phyloP scores from a whole-genome alignment of 2,329 filamentous ascomycete species.

The Cryphonectria japonica region DNA sequence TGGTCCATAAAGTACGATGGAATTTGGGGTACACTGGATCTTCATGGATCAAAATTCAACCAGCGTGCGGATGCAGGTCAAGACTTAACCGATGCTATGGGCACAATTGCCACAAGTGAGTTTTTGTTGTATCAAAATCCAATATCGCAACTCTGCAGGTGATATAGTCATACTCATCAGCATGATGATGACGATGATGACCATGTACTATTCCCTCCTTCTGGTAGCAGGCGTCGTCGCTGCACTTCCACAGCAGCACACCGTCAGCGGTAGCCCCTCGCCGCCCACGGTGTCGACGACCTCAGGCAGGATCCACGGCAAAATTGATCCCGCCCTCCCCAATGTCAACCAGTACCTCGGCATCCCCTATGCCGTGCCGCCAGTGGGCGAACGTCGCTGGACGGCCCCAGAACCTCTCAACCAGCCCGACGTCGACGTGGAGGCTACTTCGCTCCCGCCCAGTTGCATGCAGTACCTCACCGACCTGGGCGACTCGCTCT shows the following conservation, averaged over 20 bases:
- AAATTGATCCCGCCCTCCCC: slow-evolving; percentile 22
- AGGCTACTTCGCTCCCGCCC: slow-evolving; percentile 30
- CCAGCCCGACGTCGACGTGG: slow-evolving; percentile 25
- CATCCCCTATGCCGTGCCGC: slow-evolving; percentile 38
- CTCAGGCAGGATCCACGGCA: slow-evolving; percentile 30
- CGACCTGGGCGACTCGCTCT: slow-evolving; percentile 23
- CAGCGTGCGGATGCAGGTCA: not conserved
- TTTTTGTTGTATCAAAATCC: not conserved
- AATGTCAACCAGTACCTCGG: slow-evolving; percentile 37
- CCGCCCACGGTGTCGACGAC: slow-evolving; percentile 5
- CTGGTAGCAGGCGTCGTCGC: not conserved
- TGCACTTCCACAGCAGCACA: not conserved
- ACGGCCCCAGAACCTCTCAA: slow-evolving; percentile 31
- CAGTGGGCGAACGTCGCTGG: slow-evolving; percentile 35
- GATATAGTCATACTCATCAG: not conserved
- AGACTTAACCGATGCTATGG: not conserved
- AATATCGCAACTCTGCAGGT: not conserved
- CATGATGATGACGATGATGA: not conserved
- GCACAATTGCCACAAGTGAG: not conserved
- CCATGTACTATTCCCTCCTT: not conserved
- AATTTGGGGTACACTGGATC: not conserved
- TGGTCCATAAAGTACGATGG: not conserved
- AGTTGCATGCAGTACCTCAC: slow-evolving; percentile 34
- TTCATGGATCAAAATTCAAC: not conserved
- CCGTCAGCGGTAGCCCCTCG: not conserved